Percentiles rank a stretch among this genome's conserved stretches.
phyloP scores from a whole-genome alignment of 495 filamentous ascomycete species.

The Letharia columbiana region DNA sequence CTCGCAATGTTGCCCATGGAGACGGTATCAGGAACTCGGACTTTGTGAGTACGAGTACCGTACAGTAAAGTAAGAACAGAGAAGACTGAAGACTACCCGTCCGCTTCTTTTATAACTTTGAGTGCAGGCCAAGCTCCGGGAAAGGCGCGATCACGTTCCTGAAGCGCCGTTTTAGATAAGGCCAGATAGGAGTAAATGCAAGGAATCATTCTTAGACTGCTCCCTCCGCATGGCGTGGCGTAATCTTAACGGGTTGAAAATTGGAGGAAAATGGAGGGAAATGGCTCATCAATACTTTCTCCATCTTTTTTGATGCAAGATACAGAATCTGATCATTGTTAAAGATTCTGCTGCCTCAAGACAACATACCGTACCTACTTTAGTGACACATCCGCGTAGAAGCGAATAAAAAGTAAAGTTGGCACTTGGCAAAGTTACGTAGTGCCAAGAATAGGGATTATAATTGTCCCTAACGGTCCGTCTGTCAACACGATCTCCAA shows the following conservation, averaged over 20 bases:
- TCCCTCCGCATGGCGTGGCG: neutral
- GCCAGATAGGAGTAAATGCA: neutral
- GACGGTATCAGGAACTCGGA: neutral
- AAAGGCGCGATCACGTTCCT: neutral
- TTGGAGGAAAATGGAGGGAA: neutral
- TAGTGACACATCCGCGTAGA: neutral
- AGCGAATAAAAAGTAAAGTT: neutral
- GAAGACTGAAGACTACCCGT: too few species aligned
- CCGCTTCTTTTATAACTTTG: too few species aligned
- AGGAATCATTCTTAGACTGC: neutral
- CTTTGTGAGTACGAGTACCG: too few species aligned
- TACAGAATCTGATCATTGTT: neutral
- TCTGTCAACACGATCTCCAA: neutral
- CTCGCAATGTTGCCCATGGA: neutral
- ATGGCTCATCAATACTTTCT: neutral
- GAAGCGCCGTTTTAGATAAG: constrained; percentile 1
- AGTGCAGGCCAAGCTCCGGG: neutral
- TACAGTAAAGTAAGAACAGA: too few species aligned
- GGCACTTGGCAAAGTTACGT: neutral
- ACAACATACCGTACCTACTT: too few species aligned
- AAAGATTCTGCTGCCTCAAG: neutral
- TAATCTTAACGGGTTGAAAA: too few species aligned
- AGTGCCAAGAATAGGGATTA: neutral
- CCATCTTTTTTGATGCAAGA: neutral
- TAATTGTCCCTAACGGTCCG: neutral